Evolutionary conservation across 1,139 yeast genomes (phyloP).

Genomic region (Candida sp.): DNA sequence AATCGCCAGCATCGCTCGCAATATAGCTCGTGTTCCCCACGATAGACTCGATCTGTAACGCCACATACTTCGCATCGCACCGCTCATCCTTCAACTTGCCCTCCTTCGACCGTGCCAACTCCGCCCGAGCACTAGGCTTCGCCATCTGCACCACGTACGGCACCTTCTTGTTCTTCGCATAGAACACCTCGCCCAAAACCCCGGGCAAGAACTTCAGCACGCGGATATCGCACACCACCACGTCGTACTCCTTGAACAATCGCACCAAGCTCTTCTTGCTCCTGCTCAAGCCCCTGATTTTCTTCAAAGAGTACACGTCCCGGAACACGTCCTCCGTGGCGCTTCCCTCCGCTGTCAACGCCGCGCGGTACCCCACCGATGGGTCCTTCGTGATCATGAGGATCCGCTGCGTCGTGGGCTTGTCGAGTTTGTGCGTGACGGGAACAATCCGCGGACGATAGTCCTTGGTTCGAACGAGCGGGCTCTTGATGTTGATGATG

Average conservation of each 20-base stretch:
- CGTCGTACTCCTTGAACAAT: conserved; percentile 62
- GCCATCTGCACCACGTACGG: conserved; percentile 75
- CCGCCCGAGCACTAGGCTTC: conserved; percentile 47
- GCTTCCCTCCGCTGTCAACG: conserved; percentile 48
- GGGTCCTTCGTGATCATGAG: conserved; percentile 74
- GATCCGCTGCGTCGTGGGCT: conserved; percentile 51
- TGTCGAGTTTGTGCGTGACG: conserved; percentile 53
- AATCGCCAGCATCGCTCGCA: conserved; percentile 59
- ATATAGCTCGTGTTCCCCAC: conserved; percentile 62
- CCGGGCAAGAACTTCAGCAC: conserved; percentile 62
- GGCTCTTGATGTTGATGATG: conserved; percentile 56
- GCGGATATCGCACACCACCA: conserved; percentile 69
- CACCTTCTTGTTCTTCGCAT: conserved; percentile 58
- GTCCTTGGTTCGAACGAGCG: conserved; percentile 54
- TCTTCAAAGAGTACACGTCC: conserved; percentile 60
- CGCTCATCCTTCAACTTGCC: conserved; percentile 53
- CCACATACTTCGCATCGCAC: conserved; percentile 64
- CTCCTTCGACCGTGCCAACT: conserved; percentile 38
- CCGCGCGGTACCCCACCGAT: conserved; percentile 54
- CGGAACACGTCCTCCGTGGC: conserved; percentile 64
- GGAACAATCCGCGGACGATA: conserved; percentile 71
- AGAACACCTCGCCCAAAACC: conserved; percentile 60
- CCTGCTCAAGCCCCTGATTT: conserved; percentile 49
- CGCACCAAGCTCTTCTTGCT: conserved; percentile 45
- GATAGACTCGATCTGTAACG: conserved; percentile 63